Evolutionary conservation across 768 basidiomycete genomes (phyloP), one percentile per base, ranked within the genome.

Genomic region (Lactarius hatsudake): DNA sequence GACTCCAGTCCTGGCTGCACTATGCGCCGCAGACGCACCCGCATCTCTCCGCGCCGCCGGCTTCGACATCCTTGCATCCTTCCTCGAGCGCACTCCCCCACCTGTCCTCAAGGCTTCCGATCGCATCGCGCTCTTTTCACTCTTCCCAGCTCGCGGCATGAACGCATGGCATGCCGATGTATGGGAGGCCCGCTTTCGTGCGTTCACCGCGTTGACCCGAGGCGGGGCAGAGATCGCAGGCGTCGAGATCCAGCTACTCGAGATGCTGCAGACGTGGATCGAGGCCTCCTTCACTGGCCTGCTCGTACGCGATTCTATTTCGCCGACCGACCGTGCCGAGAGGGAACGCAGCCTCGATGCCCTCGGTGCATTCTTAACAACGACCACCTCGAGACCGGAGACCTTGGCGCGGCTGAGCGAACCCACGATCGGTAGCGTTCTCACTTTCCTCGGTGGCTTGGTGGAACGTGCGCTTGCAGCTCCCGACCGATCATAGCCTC

Each of bases 171-270:
- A 78, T 3, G 69, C 77, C n/a, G 91, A 92, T 30, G 77, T 90
- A 0, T 91, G 91, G 82, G 89, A 91, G 69, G 79, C 84, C 1
- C 83, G 87, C 23, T 85, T 88, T 72, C 87, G 86, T 68, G 89
- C 90, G 2, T 78, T 92, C 1, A 77, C 83, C 5, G 84, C 88
- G 3, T 79, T 93, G 61, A 88, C 88, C 42, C 82, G 80, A 67
- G 83, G 79, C 48, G 89, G 88, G 7, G 71, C 77, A 2, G 86
- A 89, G 56, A 82, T 87, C 34, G 76, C 85, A 42, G 90, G 90
- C 23, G 83, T 90, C 71, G 91, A 92, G 75, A 74, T 78, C 9
- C 77, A 79, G 43, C 73, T 91, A 40, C 76, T 91, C 30, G 76
- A 80, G 48, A 74, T 87, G 58, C 77, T 91, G 53, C 83, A 84